These are phyloP conservation scores for Chrysoporthe austroafricana DNA, from an alignment of 2,329 filamentous ascomycete species.

Conservation along the genomic window DNA sequence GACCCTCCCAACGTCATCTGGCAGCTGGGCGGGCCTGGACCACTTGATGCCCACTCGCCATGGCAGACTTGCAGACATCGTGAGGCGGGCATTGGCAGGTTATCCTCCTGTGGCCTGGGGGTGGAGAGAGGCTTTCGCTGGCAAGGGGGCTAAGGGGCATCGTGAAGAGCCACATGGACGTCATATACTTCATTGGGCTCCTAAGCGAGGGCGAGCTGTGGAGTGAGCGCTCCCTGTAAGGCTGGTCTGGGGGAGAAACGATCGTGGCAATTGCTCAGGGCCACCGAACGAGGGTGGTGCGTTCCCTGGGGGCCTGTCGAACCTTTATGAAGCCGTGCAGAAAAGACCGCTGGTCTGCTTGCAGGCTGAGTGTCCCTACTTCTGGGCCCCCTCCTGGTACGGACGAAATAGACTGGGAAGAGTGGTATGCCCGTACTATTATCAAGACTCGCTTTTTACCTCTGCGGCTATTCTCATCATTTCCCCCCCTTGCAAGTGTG, in stretches of 20 bases:
- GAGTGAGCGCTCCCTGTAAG: not conserved
- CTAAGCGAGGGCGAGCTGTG: not conserved
- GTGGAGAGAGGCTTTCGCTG: not conserved
- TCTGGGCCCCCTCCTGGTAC: no score
- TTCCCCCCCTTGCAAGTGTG: not conserved
- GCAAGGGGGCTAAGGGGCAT: not conserved
- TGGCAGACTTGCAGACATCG: constrained; percentile 3
- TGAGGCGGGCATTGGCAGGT: constrained; percentile 4
- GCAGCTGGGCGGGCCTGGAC: constrained; percentile 13
- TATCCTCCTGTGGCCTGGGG: not conserved
- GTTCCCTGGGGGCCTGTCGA: not conserved
- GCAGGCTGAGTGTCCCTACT: no score
- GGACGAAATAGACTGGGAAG: no score
- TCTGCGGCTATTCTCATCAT: not conserved
- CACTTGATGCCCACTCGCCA: constrained; percentile 3
- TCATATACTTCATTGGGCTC: not conserved
- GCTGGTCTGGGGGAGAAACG: not conserved
- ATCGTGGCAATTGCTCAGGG: not conserved
- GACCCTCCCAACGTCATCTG: constrained; percentile 15
- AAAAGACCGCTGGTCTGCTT: no score
- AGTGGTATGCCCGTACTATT: not conserved
- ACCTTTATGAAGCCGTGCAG: not conserved
- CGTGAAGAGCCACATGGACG: not conserved
- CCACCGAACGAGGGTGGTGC: not conserved
- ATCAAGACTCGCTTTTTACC: not conserved